Evolutionary conservation across 2,329 filamentous ascomycete species (phyloP).

Genomic region (Drechslera avenae): DNA sequence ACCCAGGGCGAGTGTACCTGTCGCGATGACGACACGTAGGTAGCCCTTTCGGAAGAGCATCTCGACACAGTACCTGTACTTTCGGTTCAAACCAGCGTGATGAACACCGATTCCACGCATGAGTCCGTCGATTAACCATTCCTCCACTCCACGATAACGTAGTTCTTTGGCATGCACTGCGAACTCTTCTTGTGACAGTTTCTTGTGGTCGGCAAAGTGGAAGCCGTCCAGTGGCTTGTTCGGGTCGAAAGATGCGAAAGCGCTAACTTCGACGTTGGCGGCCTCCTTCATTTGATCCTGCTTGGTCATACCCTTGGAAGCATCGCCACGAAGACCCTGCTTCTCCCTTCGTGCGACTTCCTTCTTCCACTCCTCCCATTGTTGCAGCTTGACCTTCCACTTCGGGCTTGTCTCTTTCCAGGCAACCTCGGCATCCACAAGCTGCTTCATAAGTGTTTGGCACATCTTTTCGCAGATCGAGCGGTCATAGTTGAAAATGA

Average conservation of each 20-base stretch:
- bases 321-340: conserved; percentile 53
- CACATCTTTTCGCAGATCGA: conserved; percentile 66
- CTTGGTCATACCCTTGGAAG: conserved; percentile 58
- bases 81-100: conserved; percentile 79
- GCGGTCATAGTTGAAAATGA: conserved; percentile 79
- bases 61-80: conserved; percentile 75
- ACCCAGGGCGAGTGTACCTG: conserved; percentile 75
- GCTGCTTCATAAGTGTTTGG: conserved; percentile 55
- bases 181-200: conserved; percentile 63
- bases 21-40: conserved; percentile 73
- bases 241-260: conserved; percentile 70
- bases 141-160: conserved; percentile 55
- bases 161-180: conserved; percentile 60
- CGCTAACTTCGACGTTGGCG: conserved; percentile 60
- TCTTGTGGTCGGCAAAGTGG: conserved; percentile 68
- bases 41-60: conserved; percentile 76
- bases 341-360: conserved; percentile 52
- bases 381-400: conserved; percentile 66
- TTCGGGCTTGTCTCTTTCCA: conserved; percentile 63
- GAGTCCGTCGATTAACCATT: conserved; percentile 65
- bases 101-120: conserved; percentile 74
- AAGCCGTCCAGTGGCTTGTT: conserved; percentile 66
- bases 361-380: conserved; percentile 64
- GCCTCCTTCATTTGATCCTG: conserved; percentile 63
- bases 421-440: conserved; percentile 59